These are phyloP conservation scores for Neurospora terricola DNA, from an alignment of 495 filamentous ascomycete species.

Conservation along the genomic window DNA sequence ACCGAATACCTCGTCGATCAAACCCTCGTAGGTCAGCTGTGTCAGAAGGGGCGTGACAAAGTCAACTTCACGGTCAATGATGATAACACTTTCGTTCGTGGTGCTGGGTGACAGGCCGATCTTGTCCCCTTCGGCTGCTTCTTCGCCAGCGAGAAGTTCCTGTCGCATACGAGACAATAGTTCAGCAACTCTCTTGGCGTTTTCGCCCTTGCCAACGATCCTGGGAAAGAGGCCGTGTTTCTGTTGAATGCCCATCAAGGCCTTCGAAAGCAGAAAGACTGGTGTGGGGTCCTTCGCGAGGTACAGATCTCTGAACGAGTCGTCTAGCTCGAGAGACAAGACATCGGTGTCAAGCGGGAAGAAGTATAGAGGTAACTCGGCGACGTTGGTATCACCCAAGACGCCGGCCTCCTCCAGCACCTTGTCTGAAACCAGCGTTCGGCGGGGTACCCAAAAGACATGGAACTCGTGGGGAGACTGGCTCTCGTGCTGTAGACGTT, in stretches of 20 bases:
- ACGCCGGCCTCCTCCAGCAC: constrained; percentile 90
- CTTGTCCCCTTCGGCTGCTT: constrained; percentile 47
- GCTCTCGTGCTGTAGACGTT: constrained; percentile 71
- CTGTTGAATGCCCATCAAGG: constrained; percentile 92
- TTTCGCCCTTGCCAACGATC: constrained; percentile 92
- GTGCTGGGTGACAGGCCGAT: constrained; percentile 77
- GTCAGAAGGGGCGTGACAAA: constrained; percentile 85
- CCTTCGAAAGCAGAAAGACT: constrained; percentile 76
- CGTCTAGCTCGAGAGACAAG: constrained; percentile 79
- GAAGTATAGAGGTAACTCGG: constrained; percentile 80
- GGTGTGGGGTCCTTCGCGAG: constrained; percentile 85
- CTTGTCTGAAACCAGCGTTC: constrained; percentile 83
- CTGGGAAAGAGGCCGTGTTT: constrained; percentile 88
- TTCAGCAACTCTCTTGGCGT: constrained; percentile 80
- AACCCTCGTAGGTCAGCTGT: constrained; percentile 91
- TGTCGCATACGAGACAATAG: constrained; percentile 87
- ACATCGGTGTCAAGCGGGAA: constrained; percentile 86
- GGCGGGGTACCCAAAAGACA: constrained; percentile 85
- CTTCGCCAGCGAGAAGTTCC: constrained; percentile 75
- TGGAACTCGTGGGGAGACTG: constrained; percentile 89
- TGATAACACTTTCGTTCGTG: constrained; percentile 77
- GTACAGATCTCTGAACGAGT: constrained; percentile 79
- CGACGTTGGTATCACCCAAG: constrained; percentile 80
- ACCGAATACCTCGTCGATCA: constrained; percentile 90
- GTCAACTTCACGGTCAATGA: constrained; percentile 92